Conservation (phyloP, 1,284 basidiomycete species). For the Apiotrichum brassicae region DNA sequence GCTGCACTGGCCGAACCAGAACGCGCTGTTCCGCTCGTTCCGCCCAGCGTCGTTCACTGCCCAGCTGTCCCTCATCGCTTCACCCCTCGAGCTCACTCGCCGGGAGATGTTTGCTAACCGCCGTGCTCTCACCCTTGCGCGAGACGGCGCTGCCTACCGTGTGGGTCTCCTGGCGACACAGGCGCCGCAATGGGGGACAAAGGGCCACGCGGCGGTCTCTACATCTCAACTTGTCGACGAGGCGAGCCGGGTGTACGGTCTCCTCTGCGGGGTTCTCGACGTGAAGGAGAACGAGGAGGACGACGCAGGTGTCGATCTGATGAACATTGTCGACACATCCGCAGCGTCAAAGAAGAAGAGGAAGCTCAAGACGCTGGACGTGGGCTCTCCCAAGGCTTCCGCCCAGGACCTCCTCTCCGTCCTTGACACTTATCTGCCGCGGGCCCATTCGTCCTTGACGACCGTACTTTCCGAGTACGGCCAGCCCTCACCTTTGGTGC, state of each 20-base stretch:
- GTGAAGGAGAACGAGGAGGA: slow-evolving; percentile 10
- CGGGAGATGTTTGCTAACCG: slow-evolving; percentile 39
- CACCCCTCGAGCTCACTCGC: slow-evolving; percentile 39
- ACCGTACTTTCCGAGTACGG: slow-evolving; percentile 25
- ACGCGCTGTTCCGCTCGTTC: slow-evolving; percentile 12
- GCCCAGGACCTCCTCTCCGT: slow-evolving; percentile 30
- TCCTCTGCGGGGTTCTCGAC: slow-evolving; percentile 36
- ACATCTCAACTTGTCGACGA: slow-evolving; percentile 26
- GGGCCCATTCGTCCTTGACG: slow-evolving; percentile 14
- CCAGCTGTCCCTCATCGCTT: slow-evolving; percentile 28
- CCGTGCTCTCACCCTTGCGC: slow-evolving; percentile 25
- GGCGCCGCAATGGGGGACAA: slow-evolving; percentile 32
- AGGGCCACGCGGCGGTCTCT: neutral
- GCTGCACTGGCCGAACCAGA: slow-evolving; percentile 15
- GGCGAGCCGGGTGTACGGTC: slow-evolving; percentile 32
- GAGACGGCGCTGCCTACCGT: slow-evolving; percentile 29
- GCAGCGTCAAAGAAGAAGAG: neutral
- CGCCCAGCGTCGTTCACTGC: slow-evolving; percentile 4
- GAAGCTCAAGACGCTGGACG: neutral
- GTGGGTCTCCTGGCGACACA: slow-evolving; percentile 40
- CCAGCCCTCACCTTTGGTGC: slow-evolving; percentile 37
- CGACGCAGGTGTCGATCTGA: too few species aligned
- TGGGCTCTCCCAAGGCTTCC: slow-evolving; percentile 6
- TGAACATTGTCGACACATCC: neutral
- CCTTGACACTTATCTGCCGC: slow-evolving; percentile 31